phyloP scores from a whole-genome alignment of 2,329 filamentous ascomycete genomes.

The Grosmannia clavigera region DNA sequence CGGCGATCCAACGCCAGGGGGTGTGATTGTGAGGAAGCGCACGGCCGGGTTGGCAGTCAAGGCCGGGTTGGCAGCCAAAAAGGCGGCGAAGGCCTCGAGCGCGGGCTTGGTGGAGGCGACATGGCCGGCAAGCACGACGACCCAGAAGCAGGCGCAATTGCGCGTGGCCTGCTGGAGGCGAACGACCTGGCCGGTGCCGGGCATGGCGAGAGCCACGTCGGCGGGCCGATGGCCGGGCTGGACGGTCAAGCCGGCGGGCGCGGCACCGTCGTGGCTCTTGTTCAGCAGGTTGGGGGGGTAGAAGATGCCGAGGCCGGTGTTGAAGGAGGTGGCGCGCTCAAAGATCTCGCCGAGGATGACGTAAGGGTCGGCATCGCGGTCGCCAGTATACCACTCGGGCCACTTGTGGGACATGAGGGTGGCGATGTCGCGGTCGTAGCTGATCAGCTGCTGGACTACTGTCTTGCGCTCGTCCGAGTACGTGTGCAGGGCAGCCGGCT shows the following conservation, averaged over 20 bases:
- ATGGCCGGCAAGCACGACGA: constrained; percentile 24
- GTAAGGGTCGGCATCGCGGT: constrained; percentile 28
- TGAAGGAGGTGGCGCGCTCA: constrained; percentile 46
- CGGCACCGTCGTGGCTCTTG: neutral
- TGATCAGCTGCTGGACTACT: constrained; percentile 25
- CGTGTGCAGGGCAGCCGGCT: constrained; percentile 20
- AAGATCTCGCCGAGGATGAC: constrained; percentile 43
- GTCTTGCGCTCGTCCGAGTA: constrained; percentile 26
- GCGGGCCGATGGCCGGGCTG: constrained; percentile 30
- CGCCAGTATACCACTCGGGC: constrained; percentile 24
- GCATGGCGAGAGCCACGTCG: constrained; percentile 31
- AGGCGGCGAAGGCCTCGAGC: constrained; percentile 10
- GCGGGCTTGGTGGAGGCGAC: constrained; percentile 9
- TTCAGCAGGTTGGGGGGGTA: constrained; percentile 24
- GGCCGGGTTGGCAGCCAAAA: constrained; percentile 6
- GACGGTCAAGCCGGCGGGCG: constrained; percentile 10
- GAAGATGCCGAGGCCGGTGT: constrained; percentile 46
- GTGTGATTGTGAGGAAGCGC: constrained; percentile 32
- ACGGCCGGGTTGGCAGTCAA: constrained; percentile 19
- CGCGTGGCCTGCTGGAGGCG: constrained; percentile 30
- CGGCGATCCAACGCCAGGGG: constrained; percentile 29
- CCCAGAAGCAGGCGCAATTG: constrained; percentile 28
- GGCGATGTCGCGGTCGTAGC: constrained; percentile 22
- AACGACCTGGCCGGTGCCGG: constrained; percentile 29
- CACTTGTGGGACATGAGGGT: constrained; percentile 26